Base-by-base conservation (phyloP, 352 stramenopile species). In the Pythium diclinum region DNA sequence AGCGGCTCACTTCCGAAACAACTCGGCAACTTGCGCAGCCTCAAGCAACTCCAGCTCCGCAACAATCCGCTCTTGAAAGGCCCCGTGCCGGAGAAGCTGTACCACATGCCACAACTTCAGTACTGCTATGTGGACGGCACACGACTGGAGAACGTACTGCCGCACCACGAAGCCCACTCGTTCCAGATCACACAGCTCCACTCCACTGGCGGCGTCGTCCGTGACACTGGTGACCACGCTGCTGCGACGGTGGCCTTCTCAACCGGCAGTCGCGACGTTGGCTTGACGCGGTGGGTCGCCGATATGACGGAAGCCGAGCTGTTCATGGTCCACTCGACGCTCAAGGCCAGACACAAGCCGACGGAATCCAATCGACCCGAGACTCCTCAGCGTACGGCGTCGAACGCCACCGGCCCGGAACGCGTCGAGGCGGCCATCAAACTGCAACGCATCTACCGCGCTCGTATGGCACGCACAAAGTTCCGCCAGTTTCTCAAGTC, bases 121-220 rank as follows among this genome's bases (percentile, higher is more conserved):
- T 88, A 84, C 57, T 88, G 79, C 67, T 91, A 89, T 46, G 36
- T 91, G 3, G 79, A 90, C 42, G 79, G 76, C 55, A 89, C 83
- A 6, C 62, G 58, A 1, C 53, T 91, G 0, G 67, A 75, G 32
- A 77, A 78, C 38, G 58, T 69, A 13, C 63, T 91, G 7, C 82
- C 80, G 7, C 76, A 74, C 51, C 69, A 78, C 23, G 74, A 54
- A 0, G 77, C 79, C 9, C 77, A 84, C 62, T 79, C 74, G 28
- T 74, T 91, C 48, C 68, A 91, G 57, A 84, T 88, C 53, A 88
- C 78, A 3, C 77, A 75, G n/a, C 64, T 88, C 17, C 69, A 77
- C 58, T 40, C 49, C 6, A 25, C 17, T 9, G 42, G 42, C 1
- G 42, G 42, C 1, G 19, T 63, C 28, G 19, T 34, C 9, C 51